Percentiles rank a stretch among this genome's conserved stretches.
Conservation (phyloP, 495 filamentous ascomycete species). For the Pseudotulostoma volvatum region DNA sequence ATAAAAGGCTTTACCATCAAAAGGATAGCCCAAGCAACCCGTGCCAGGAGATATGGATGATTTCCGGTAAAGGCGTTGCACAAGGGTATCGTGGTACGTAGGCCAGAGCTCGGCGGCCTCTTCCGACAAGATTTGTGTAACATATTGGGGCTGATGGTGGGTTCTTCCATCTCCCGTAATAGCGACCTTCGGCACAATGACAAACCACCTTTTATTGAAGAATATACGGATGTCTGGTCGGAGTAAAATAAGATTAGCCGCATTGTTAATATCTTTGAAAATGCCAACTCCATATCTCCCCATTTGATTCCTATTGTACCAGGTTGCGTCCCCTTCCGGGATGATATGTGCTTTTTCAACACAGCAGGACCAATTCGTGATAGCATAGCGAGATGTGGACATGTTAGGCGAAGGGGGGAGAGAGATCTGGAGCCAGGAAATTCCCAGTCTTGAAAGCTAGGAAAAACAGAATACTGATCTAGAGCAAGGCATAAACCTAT, state of each 20-base stretch:
- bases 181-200: background rate
- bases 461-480: slow-evolving; percentile 5
- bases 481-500: background rate
- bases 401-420: background rate
- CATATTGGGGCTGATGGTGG: background rate
- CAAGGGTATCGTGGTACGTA: background rate
- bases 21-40: background rate
- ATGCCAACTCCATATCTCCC: slow-evolving; percentile 1
- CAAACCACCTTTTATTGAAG: slow-evolving; percentile 4
- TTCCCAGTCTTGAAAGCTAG: slow-evolving; percentile 6
- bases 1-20: background rate
- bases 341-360: slow-evolving; percentile 4
- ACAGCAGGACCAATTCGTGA: slow-evolving; percentile 4
- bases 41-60: background rate
- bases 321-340: slow-evolving; percentile 2
- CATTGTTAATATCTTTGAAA: background rate
- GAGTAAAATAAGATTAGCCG: slow-evolving; percentile 5
- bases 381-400: slow-evolving; percentile 1
- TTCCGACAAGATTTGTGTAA: background rate
- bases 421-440: slow-evolving; percentile 3
- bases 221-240: slow-evolving; percentile 6
- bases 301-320: slow-evolving; percentile 5
- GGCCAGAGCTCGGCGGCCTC: background rate
- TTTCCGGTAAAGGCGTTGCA: background rate
- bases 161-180: background rate